These are phyloP conservation scores for Saccharomycopsis capsularis DNA, from an alignment of 805 yeast species.

Conservation along the genomic window DNA sequence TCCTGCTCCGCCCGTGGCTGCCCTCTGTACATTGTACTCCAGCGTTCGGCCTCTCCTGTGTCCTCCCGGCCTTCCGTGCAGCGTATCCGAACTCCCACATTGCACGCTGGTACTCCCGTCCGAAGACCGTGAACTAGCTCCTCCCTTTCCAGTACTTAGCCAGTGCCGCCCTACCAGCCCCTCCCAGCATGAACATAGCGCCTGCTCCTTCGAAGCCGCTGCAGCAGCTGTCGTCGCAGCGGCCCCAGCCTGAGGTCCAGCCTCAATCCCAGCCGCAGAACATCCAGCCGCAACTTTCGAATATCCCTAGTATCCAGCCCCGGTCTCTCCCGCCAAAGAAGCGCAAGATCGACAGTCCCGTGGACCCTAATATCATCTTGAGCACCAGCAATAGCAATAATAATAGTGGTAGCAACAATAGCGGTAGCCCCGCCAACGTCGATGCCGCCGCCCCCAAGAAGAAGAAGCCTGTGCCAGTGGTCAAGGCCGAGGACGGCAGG, in stretches of 20 bases:
- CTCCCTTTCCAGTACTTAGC: neutral
- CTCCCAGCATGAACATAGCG: conserved; percentile 10
- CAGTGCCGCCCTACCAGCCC: too few relatives aligned
- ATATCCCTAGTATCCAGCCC: neutral
- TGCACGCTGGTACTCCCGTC: too few relatives aligned
- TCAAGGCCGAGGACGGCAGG: conserved; percentile 8
- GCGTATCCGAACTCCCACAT: too few relatives aligned
- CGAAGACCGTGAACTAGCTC: too few relatives aligned
- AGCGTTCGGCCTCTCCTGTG: too few relatives aligned
- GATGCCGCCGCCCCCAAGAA: neutral
- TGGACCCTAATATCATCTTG: neutral
- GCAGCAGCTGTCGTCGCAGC: neutral
- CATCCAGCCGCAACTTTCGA: neutral
- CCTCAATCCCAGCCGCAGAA: neutral
- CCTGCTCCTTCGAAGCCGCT: conserved; percentile 9
- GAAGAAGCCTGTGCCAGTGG: neutral
- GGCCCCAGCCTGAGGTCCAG: conserved; percentile 1
- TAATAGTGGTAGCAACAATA: neutral
- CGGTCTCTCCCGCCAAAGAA: neutral
- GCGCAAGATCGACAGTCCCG: neutral
- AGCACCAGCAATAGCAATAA: neutral
- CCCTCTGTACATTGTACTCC: too few relatives aligned
- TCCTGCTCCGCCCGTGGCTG: too few relatives aligned
- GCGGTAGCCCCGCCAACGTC: neutral
- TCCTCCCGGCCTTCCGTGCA: too few relatives aligned